Percentiles rank a stretch among this genome's conserved stretches.
Evolutionary conservation across 2,329 filamentous ascomycete species (phyloP).

Genomic region (Akanthomyces lecanii): DNA sequence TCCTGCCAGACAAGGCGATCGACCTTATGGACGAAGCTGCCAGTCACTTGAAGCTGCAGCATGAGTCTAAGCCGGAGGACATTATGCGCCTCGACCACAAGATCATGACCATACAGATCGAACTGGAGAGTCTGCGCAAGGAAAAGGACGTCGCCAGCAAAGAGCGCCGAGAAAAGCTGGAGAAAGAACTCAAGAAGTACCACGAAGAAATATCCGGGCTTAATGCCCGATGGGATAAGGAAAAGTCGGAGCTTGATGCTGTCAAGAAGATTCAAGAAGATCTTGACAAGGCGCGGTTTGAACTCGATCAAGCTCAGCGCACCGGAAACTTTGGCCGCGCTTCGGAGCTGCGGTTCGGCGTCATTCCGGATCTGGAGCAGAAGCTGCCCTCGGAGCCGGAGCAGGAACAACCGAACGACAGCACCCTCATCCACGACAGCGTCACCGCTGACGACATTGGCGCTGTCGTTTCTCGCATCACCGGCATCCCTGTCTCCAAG

Average conservation of each 20-base stretch:
- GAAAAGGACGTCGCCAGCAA: constrained; percentile 87
- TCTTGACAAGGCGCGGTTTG: constrained; percentile 79
- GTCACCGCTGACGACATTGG: constrained; percentile 96
- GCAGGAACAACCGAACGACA: constrained; percentile 30
- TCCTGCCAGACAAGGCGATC: constrained; percentile 94
- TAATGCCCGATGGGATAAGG: constrained; percentile 84
- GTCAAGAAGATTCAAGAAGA: constrained; percentile 85
- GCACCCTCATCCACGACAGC: constrained; percentile 79
- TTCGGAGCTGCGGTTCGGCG: constrained; percentile 85
- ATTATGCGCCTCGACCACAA: constrained; percentile 90
- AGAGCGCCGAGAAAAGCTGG: constrained; percentile 81
- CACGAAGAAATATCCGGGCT: constrained; percentile 73
- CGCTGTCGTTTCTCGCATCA: constrained; percentile 82
- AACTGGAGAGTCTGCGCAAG: constrained; percentile 88
- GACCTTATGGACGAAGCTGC: constrained; percentile 95
- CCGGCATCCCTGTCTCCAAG: constrained; percentile 89
- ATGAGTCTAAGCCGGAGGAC: constrained; percentile 93
- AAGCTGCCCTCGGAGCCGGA: constrained; percentile 74
- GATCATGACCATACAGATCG: constrained; percentile 97
- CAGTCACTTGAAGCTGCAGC: constrained; percentile 82
- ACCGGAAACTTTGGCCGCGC: constrained; percentile 85
- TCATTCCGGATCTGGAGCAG: constrained; percentile 75
- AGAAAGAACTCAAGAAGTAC: constrained; percentile 69
- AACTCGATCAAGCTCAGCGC: constrained; percentile 82
- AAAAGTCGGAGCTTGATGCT: constrained; percentile 76